Base-by-base conservation (phyloP, 345 rosid genomes). In the Eutrema yunnanense region DNA sequence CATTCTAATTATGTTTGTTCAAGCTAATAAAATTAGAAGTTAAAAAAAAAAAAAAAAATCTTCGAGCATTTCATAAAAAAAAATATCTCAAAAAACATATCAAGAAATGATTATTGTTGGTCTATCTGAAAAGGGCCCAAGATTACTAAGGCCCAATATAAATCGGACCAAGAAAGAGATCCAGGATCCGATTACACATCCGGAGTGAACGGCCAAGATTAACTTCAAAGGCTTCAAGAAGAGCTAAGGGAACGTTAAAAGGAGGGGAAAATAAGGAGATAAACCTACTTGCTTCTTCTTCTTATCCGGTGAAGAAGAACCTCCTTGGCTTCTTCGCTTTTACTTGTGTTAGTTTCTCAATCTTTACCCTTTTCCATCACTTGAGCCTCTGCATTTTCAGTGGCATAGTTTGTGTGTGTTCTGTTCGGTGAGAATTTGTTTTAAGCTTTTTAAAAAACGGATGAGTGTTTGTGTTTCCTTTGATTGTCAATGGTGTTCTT, bases 171-270 rank as follows among this genome's bases (percentile, higher is more conserved):
- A 14, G 48, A 46, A 53, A 43, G 5, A 44, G 33, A 44, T 59
- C 32, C 54, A 66, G 3, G 46, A 67, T 50, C 74, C 7, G 6
- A 48, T 71, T 42, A 29, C 16, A 47, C 11, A 42, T 33, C 26
- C 8, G 49, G 34, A 70, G 83, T 64, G 64, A 44, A 84, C 86
- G 90, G 87, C 49, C 72, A 4, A 34, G 79, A 82, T 81, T 33
- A 7, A 44, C 7, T 36, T 36, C n/a, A 67, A 75, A 79, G 33
- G 33, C 67, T 80, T 80, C 67, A 62, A 49, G 84, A 81, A 49
- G 84, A 81, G 72, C 69, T 30, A 66, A 44, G 68, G 10, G 29
- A 52, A 75, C 68, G 59, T 75, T 61, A 61, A 47, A 66, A 62
- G 36, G 55, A 62, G 65, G 37, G 53, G 53, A 60, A 30, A 62